Evolutionary conservation across 192 early-diverging fungal genomes (phyloP), one percentile per base, ranked within the genome.

Genomic region (Thamnidium elegans): DNA sequence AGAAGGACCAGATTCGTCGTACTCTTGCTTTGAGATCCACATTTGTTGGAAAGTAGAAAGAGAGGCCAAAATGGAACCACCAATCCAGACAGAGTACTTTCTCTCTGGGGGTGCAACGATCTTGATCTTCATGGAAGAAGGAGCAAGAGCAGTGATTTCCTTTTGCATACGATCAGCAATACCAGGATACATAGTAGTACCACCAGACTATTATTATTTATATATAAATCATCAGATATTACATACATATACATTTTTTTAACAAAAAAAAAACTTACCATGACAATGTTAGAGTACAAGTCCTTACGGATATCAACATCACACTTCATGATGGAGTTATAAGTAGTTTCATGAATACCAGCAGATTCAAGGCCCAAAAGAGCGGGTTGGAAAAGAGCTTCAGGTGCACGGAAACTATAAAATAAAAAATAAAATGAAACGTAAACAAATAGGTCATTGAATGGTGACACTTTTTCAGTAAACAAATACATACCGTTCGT

Each of bases 41-140:
- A 95, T 93, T 79, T 95, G 90, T 80, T 97, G 95, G 94, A 98
- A 98, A 74, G 94, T 96, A 50, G 95, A 94, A 62, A 96, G 89
- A 36, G 96, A 96, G 55, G 96, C 94, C 42, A 98, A 81, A 62
- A 98, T 96, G 64, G 94, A 96, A 56, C 96, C 96, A 84, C 96
- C 96, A 74, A 98, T 96, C 94, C 96, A 98, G 82, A 93, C 96
- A 63, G 96, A 97, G 91, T 95, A 97, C 84, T 96, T 98, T 78
- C 96, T 87, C 81, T 98, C 96, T 53, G 96, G 95, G 43, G 96
- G 96, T 68, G 95, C 95, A 76, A 96, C 93, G 76, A 98, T 94
- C 90, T 95, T 92, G 87, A 97, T 89, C 87, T 93, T 94, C 93
- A 93, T 96, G 67, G 89, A 90, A 69, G 90, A 91, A 50, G 96